Conservation (phyloP, 2,329 filamentous ascomycete genomes). For the Penicillium paneum region DNA sequence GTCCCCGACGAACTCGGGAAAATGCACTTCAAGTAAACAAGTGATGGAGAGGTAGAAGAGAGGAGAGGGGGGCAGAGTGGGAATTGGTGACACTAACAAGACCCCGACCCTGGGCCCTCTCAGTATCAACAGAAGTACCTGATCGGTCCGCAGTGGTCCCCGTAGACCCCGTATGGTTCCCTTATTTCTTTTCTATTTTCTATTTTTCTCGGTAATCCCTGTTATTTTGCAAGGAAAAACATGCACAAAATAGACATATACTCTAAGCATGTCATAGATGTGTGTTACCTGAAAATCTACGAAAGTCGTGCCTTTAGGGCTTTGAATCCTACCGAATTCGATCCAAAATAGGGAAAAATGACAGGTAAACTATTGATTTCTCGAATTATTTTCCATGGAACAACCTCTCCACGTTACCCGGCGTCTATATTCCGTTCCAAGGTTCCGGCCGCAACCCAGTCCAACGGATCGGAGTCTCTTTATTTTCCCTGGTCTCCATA, state of each 20-base stretch:
- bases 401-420: slow-evolving; percentile 15
- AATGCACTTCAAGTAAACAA: neutral
- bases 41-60: slow-evolving; percentile 2
- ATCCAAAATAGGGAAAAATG: neutral
- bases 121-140: slow-evolving; percentile 6
- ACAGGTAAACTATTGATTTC: no score
- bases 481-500: slow-evolving; percentile 10
- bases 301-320: neutral
- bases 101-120: slow-evolving; percentile 4
- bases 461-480: slow-evolving; percentile 23
- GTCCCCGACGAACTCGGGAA: neutral
- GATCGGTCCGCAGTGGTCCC: neutral
- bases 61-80: slow-evolving; percentile 11
- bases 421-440: slow-evolving; percentile 3
- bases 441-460: slow-evolving; percentile 17
- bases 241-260: no score
- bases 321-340: neutral
- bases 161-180: neutral
- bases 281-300: neutral
- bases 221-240: neutral
- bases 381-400: neutral
- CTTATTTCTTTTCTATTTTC: neutral
- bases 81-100: slow-evolving; percentile 7
- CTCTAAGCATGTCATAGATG: no score
- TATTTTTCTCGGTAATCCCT: neutral